Conservation (phyloP, 805 yeast species). For the Kodamaea restingae region DNA sequence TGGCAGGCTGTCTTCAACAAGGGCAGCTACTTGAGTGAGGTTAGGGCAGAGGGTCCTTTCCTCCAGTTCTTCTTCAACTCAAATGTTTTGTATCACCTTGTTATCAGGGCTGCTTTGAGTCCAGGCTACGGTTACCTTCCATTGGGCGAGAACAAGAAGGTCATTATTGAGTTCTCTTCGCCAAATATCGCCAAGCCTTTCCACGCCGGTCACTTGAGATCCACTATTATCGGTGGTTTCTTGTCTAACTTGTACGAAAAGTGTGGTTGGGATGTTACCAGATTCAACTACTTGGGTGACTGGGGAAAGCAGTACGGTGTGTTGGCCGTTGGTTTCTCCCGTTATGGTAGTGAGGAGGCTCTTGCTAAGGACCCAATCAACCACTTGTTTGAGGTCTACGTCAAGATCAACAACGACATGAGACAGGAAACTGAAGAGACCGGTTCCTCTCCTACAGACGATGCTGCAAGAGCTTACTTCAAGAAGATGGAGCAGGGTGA, state of each 20-base stretch:
- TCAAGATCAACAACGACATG: slow-evolving; percentile 75
- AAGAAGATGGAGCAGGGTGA: slow-evolving; percentile 93
- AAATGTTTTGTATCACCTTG: slow-evolving; percentile 59
- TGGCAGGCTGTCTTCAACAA: slow-evolving; percentile 77
- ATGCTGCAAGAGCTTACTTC: slow-evolving; percentile 83
- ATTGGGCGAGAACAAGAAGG: slow-evolving; percentile 61
- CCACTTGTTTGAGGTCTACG: slow-evolving; percentile 93
- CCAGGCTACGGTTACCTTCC: slow-evolving; percentile 70
- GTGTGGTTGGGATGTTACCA: slow-evolving; percentile 86
- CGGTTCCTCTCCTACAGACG: slow-evolving; percentile 50
- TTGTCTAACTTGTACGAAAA: slow-evolving; percentile 84
- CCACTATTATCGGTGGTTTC: slow-evolving; percentile 97
- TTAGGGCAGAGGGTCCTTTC: slow-evolving; percentile 83
- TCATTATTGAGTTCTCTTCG: slow-evolving; percentile 86
- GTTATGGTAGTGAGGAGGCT: slow-evolving; percentile 75
- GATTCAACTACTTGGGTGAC: slow-evolving; percentile 95
- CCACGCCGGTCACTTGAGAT: slow-evolving; percentile 98
- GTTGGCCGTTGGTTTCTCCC: slow-evolving; percentile 86
- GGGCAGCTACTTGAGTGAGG: slow-evolving; percentile 64
- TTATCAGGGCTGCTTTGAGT: slow-evolving; percentile 64
- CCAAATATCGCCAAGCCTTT: slow-evolving; percentile 99
- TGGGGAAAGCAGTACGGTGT: slow-evolving; percentile 99
- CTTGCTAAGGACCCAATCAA: slow-evolving; percentile 79
- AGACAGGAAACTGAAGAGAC: slow-evolving; percentile 54
- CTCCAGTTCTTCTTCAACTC: slow-evolving; percentile 83